Conservation (phyloP, 768 basidiomycete genomes). For the Mycena floridula region DNA sequence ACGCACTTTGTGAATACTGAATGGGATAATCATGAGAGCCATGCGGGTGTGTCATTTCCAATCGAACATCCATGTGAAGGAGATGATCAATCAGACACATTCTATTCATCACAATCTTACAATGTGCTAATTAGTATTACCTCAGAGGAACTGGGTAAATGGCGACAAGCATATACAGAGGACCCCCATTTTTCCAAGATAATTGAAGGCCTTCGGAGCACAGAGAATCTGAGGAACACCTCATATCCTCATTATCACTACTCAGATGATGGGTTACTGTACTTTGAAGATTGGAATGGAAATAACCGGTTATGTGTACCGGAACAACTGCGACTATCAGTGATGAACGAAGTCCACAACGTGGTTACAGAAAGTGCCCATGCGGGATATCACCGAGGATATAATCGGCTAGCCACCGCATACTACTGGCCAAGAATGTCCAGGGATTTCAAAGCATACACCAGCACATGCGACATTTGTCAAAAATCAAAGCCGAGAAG, state of each 20-base stretch:
- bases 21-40: too few species aligned
- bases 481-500: too few species aligned
- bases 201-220: background rate
- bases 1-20: background rate
- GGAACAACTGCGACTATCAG: background rate
- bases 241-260: background rate
- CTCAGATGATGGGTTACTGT: background rate
- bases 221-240: background rate
- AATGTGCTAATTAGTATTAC: background rate
- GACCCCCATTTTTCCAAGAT: background rate
- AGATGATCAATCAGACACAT: background rate
- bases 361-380: constrained; percentile 19
- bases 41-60: background rate
- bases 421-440: constrained; percentile 30
- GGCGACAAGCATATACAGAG: background rate
- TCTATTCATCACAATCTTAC: background rate
- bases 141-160: background rate
- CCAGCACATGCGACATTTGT: too few species aligned
- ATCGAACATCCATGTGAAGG: background rate
- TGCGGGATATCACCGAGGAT: constrained; percentile 18
- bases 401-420: constrained; percentile 12
- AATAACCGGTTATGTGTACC: constrained; percentile 23
- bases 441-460: background rate
- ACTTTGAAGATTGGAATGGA: constrained; percentile 3
- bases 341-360: constrained; percentile 22